A percentile compares a stretch with the other conserved stretches of the same genome.
phyloP scores from a whole-genome alignment of 495 filamentous ascomycete genomes.

The Lophiostoma macrostomum region DNA sequence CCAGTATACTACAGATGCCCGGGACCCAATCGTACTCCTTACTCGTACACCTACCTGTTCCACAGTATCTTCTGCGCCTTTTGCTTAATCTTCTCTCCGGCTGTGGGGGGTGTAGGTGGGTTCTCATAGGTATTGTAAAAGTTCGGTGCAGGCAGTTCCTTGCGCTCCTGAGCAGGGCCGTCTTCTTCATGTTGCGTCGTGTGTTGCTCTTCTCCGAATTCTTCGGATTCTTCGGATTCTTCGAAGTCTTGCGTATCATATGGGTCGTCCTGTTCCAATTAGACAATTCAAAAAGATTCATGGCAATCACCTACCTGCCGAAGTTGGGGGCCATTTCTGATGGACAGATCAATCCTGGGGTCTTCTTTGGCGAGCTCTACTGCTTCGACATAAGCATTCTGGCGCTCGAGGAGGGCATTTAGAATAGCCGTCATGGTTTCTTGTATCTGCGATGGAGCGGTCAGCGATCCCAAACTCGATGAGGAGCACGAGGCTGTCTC shows the following conservation, averaged over 20 bases:
- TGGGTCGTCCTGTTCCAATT: not conserved
- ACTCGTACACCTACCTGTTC: constrained; percentile 1
- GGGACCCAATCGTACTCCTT: no score
- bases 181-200: no score
- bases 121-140: not conserved
- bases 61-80: not conserved
- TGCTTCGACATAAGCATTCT: constrained; percentile 87
- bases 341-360: constrained; percentile 57
- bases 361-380: constrained; percentile 65
- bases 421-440: constrained; percentile 75
- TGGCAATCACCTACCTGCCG: no score
- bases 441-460: constrained; percentile 48
- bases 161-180: not conserved
- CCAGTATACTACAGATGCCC: no score
- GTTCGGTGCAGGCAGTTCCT: not conserved
- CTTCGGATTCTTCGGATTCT: not conserved
- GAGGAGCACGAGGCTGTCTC: not conserved
- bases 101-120: not conserved
- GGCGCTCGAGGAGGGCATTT: constrained; percentile 80
- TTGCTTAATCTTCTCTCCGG: not conserved
- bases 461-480: constrained; percentile 3
- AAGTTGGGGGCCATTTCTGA: no score
- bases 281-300: not conserved
- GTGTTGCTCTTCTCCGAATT: not conserved
- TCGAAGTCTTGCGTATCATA: not conserved